Conservation (phyloP, 2,329 filamentous ascomycete species). For the Neofusicoccum sp. region DNA sequence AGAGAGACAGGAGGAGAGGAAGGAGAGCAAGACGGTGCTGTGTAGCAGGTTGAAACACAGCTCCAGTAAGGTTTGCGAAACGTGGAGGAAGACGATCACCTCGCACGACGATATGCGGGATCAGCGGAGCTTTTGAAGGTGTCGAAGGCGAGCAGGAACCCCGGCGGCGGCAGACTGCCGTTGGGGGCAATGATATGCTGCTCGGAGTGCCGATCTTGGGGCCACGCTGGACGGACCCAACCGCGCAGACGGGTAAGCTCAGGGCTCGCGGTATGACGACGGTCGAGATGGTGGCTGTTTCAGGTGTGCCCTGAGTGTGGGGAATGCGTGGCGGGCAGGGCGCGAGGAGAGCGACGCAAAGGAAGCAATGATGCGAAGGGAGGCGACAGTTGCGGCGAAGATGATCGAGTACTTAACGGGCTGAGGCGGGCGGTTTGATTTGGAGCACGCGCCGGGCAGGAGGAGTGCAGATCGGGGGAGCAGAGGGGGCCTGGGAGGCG, state of each 20-base stretch:
- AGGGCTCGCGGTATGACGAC: conserved; percentile 27
- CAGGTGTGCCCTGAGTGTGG: conserved; percentile 34
- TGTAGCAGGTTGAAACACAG: conserved; percentile 34
- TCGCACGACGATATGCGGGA: conserved; percentile 44
- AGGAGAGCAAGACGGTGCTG: conserved; percentile 17
- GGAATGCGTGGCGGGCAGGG: conserved; percentile 24
- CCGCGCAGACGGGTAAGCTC: conserved; percentile 37
- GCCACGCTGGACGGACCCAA: conserved; percentile 28
- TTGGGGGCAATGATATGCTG: conserved; percentile 36
- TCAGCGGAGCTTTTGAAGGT: conserved; percentile 47
- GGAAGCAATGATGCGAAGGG: conserved; percentile 19
- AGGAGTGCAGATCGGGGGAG: conserved; percentile 19
- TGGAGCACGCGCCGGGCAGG: conserved; percentile 9
- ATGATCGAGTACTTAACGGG: conserved; percentile 15
- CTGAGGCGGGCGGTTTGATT: conserved; percentile 3
- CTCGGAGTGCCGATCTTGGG: conserved; percentile 36
- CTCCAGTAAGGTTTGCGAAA: conserved; percentile 39
- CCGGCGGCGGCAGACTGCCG: conserved; percentile 25
- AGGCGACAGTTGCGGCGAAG: conserved; percentile 10
- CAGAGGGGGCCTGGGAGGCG: conserved; percentile 12
- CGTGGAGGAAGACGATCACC: conserved; percentile 51
- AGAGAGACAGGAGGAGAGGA: conserved; percentile 19
- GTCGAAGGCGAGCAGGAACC: conserved; percentile 26
- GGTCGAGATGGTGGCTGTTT: conserved; percentile 32
- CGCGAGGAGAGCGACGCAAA: conserved; percentile 13